A percentile compares a stretch with the other conserved stretches of the same genome.
phyloP scores from a whole-genome alignment of 805 yeast species.

The Allodekkera sacchari region DNA sequence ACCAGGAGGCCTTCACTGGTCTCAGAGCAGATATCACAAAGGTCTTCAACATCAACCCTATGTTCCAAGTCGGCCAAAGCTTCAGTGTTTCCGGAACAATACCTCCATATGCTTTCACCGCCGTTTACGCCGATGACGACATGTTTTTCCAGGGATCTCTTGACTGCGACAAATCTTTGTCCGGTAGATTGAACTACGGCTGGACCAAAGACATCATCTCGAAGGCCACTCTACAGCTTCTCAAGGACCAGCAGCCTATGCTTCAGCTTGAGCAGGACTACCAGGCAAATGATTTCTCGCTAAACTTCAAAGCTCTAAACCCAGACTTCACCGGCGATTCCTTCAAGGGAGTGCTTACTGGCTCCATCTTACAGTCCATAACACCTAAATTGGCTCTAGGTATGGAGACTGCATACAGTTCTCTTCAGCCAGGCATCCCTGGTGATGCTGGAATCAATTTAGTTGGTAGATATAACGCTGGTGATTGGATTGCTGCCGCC shows the following conservation, averaged over 20 bases:
- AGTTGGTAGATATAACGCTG: slow-evolving; percentile 82
- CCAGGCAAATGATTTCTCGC: slow-evolving; percentile 80
- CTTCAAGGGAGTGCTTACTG: slow-evolving; percentile 88
- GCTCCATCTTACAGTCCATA: slow-evolving; percentile 81
- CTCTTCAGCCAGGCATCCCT: slow-evolving; percentile 58
- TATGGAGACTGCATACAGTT: slow-evolving; percentile 83
- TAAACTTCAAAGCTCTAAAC: slow-evolving; percentile 85
- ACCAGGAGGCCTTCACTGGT: slow-evolving; percentile 88
- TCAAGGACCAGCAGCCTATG: slow-evolving; percentile 87
- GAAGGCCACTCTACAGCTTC: slow-evolving; percentile 81
- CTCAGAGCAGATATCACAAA: slow-evolving; percentile 93
- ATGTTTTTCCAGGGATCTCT: slow-evolving; percentile 85
- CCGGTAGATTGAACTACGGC: slow-evolving; percentile 86
- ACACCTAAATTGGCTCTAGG: slow-evolving; percentile 82
- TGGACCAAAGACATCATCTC: slow-evolving; percentile 76
- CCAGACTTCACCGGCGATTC: slow-evolving; percentile 71
- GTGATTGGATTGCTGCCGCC: slow-evolving; percentile 89
- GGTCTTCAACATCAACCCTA: slow-evolving; percentile 84
- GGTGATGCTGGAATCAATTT: slow-evolving; percentile 89
- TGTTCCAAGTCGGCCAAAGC: slow-evolving; percentile 94
- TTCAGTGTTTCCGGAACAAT: slow-evolving; percentile 81
- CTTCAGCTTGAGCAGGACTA: slow-evolving; percentile 93
- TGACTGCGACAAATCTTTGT: slow-evolving; percentile 76
- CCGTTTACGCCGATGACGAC: slow-evolving; percentile 80
- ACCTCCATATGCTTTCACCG: slow-evolving; percentile 88